Conservation (phyloP, 1,139 yeast species). For the Pichia sp. region DNA sequence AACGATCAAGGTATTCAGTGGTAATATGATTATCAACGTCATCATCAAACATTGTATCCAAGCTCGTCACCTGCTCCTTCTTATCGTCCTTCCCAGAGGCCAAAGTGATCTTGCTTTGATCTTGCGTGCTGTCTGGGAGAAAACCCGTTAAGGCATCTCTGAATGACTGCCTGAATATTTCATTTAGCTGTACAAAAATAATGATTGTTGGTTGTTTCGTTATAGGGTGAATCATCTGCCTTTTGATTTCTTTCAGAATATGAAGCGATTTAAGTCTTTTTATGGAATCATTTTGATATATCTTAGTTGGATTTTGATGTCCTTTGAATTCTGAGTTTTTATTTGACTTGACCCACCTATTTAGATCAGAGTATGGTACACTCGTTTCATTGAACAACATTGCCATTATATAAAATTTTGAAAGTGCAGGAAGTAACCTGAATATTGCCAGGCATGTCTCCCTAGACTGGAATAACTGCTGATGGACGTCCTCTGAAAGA, state of each 20-base stretch:
- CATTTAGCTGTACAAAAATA: slow-evolving; percentile 57
- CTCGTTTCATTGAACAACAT: slow-evolving; percentile 81
- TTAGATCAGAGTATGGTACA: slow-evolving; percentile 62
- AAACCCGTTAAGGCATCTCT: slow-evolving; percentile 84
- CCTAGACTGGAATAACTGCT: slow-evolving; percentile 75
- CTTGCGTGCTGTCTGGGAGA: slow-evolving; percentile 17
- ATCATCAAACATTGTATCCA: slow-evolving; percentile 31
- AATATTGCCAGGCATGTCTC: slow-evolving; percentile 93
- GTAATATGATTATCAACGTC: slow-evolving; percentile 47
- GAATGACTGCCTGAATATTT: slow-evolving; percentile 70
- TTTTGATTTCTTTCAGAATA: slow-evolving; percentile 60
- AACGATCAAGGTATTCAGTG: slow-evolving; percentile 63
- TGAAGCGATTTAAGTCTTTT: slow-evolving; percentile 75
- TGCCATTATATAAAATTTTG: slow-evolving; percentile 84
- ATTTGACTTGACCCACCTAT: slow-evolving; percentile 54
- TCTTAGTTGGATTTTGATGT: slow-evolving; percentile 37
- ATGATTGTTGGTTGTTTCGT: slow-evolving; percentile 40
- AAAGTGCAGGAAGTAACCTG: slow-evolving; percentile 80
- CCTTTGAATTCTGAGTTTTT: slow-evolving; percentile 33
- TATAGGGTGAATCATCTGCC: slow-evolving; percentile 31
- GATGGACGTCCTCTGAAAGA: slow-evolving; percentile 78
- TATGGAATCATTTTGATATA: slow-evolving; percentile 69
- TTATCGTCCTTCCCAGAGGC: slow-evolving; percentile 4
- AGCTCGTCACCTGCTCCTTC: slow-evolving; percentile 4
- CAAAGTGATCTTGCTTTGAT: slow-evolving; percentile 16